phyloP scores from a whole-genome alignment of 2,329 filamentous ascomycete genomes.

The Aspergillus fijiensis region DNA sequence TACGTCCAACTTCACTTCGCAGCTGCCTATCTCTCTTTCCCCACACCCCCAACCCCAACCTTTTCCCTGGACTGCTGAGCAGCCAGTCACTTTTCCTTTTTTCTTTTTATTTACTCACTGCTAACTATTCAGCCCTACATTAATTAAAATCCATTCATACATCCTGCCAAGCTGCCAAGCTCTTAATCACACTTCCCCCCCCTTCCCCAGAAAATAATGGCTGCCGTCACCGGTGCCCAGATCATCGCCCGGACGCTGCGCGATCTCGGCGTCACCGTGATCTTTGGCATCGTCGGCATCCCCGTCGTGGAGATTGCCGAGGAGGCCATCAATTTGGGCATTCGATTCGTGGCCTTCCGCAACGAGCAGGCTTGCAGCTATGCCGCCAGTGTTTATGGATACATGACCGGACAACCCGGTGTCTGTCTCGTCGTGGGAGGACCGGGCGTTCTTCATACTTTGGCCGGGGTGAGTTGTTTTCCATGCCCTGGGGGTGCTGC shows the following conservation, averaged over 20 bases:
- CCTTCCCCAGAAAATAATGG: slow-evolving; percentile 17
- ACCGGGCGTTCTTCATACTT: slow-evolving; percentile 58
- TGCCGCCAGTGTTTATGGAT: slow-evolving; percentile 59
- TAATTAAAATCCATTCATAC: not conserved
- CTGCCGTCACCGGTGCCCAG: slow-evolving; percentile 41
- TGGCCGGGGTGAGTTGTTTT: slow-evolving; percentile 51
- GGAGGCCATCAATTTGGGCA: slow-evolving; percentile 56
- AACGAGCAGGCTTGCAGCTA: slow-evolving; percentile 61
- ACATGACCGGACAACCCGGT: slow-evolving; percentile 56
- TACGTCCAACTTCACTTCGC: not conserved
- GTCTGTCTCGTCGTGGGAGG: slow-evolving; percentile 61
- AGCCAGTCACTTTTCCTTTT: not conserved
- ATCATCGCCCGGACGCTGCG: slow-evolving; percentile 51
- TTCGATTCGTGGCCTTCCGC: slow-evolving; percentile 58
- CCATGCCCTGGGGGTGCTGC: too few relatives aligned
- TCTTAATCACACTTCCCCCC: not conserved
- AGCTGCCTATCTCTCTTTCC: not conserved
- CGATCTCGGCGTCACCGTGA: slow-evolving; percentile 50
- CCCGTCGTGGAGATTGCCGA: slow-evolving; percentile 59
- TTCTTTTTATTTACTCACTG: not conserved
- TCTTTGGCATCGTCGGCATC: slow-evolving; percentile 57
- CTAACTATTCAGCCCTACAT: not conserved
- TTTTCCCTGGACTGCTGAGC: not conserved
- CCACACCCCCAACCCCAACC: not conserved
- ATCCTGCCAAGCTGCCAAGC: not conserved